Percentiles rank a stretch among this genome's conserved stretches.
phyloP scores from a whole-genome alignment of 768 basidiomycete genomes.

The Leccinum imitatum region DNA sequence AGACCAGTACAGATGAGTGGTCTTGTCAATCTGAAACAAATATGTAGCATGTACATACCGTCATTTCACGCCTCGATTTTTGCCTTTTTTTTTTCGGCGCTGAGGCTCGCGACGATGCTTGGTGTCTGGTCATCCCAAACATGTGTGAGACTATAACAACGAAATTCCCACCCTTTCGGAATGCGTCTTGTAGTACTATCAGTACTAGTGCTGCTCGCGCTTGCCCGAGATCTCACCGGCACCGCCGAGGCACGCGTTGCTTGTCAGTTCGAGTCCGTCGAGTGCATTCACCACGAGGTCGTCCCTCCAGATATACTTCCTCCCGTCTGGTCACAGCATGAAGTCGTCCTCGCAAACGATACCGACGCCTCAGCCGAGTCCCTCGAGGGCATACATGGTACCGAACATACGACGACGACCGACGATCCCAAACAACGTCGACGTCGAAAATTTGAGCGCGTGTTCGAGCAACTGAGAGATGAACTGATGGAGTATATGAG shows the following conservation, averaged over 20 bases:
- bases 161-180: neutral
- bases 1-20: no score
- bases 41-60: no score
- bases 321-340: neutral
- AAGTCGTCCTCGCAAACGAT: neutral
- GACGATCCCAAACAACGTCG: slow-evolving; percentile 36
- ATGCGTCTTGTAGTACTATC: neutral
- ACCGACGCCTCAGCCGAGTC: neutral
- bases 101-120: no score
- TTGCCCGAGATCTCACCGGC: neutral
- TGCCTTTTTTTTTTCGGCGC: no score
- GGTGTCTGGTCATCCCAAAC: no score
- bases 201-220: neutral
- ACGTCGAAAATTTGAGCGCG: slow-evolving; percentile 65
- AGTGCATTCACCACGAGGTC: neutral
- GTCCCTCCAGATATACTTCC: neutral
- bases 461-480: slow-evolving; percentile 68
- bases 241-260: neutral
- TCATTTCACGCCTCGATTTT: no score
- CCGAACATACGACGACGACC: neutral
- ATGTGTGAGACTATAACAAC: neutral
- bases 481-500: slow-evolving; percentile 75
- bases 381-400: neutral
- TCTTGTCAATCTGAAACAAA: no score
- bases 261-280: neutral